These are phyloP conservation scores for Aspergillus affinis DNA, from an alignment of 495 filamentous ascomycete genomes.

Conservation along the genomic window DNA sequence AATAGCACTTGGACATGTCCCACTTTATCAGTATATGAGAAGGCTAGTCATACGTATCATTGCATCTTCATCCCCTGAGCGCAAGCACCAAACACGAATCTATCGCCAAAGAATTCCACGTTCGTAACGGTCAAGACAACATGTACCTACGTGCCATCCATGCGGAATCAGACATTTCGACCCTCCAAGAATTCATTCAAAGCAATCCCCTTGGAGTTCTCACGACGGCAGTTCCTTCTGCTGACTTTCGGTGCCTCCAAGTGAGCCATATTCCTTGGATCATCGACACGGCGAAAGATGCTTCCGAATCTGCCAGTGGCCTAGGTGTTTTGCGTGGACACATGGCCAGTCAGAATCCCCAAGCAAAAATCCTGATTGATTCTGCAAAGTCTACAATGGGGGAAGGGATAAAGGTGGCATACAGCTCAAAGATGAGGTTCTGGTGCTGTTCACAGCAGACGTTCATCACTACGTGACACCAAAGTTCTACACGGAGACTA, in stretches of 20 bases:
- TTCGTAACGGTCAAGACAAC: too few species aligned
- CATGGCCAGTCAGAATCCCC: slow-evolving; percentile 55
- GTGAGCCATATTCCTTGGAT: slow-evolving; percentile 56
- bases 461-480: slow-evolving; percentile 58
- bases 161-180: slow-evolving; percentile 40
- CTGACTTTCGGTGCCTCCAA: slow-evolving; percentile 46
- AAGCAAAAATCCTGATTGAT: slow-evolving; percentile 55
- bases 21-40: too few species aligned
- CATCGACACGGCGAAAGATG: slow-evolving; percentile 40
- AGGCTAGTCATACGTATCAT: too few species aligned
- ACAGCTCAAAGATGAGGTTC: slow-evolving; percentile 30
- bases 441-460: slow-evolving; percentile 53
- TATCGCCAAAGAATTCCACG: too few species aligned
- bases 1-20: too few species aligned
- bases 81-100: too few species aligned
- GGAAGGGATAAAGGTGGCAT: neutral
- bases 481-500: slow-evolving; percentile 59
- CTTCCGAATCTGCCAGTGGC: slow-evolving; percentile 26
- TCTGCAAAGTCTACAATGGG: slow-evolving; percentile 15
- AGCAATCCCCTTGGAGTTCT: slow-evolving; percentile 55
- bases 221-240: slow-evolving; percentile 51
- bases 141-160: slow-evolving; percentile 54
- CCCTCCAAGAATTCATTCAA: slow-evolving; percentile 47
- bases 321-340: slow-evolving; percentile 50
- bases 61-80: too few species aligned